Percentiles rank a stretch among this genome's conserved stretches.
Evolutionary conservation across 1,284 basidiomycete genomes (phyloP).

Genomic region (Puccinia polysora): DNA sequence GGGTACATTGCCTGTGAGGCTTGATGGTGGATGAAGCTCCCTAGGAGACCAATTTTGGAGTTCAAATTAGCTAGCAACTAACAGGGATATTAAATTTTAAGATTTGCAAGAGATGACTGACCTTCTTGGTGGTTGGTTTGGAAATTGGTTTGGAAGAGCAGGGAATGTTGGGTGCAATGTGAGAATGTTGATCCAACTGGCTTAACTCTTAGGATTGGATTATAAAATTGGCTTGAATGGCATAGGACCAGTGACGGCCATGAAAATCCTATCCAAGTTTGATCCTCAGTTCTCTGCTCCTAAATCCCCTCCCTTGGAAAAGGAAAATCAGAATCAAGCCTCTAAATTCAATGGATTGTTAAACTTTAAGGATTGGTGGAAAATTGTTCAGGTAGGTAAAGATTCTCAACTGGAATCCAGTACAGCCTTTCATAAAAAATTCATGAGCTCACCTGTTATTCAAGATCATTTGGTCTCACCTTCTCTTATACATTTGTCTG

Average conservation of each 20-base stretch:
- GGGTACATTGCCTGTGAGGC: too few relatives aligned
- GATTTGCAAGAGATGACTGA: too few relatives aligned
- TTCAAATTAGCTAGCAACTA: too few relatives aligned
- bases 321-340: conserved; percentile 41
- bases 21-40: too few relatives aligned
- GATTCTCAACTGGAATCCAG: conserved; percentile 66
- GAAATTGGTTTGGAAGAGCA: too few relatives aligned
- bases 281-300: background rate
- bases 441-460: conserved; percentile 63
- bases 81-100: too few relatives aligned
- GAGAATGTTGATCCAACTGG: conserved; percentile 78
- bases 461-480: too few relatives aligned
- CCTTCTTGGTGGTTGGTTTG: too few relatives aligned
- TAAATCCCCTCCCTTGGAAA: too few relatives aligned
- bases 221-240: conserved; percentile 95
- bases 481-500: too few relatives aligned
- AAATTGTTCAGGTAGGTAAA: conserved; percentile 81
- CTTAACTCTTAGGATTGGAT: conserved; percentile 91
- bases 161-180: conserved; percentile 80
- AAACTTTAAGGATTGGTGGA: conserved; percentile 92
- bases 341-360: conserved; percentile 74
- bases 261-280: conserved; percentile 89
- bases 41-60: too few relatives aligned
- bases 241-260: conserved; percentile 90
- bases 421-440: conserved; percentile 72